Evolutionary conservation across 495 filamentous ascomycete genomes (phyloP), one percentile per base, ranked within the genome.

Genomic region (Friedmanniomyces simplex): DNA sequence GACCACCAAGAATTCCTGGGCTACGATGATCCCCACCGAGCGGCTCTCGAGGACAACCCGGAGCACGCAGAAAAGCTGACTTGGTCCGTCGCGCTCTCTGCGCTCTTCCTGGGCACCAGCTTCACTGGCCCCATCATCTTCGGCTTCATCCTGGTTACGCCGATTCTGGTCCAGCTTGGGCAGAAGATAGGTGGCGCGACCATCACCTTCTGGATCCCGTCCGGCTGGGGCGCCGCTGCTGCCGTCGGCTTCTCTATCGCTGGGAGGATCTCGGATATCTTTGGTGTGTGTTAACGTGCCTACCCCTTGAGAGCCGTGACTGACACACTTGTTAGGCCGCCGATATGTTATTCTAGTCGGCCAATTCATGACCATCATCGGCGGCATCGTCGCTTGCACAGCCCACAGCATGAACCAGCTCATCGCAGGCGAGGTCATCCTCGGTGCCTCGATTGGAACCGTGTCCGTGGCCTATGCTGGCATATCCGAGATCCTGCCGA

Each of bases 31-130:
- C 64, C 64, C 0, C 64, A 66, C 37, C 32, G 39, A 48, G 64
- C 64, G 6, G 62, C 64, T 13, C 55, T 66, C 0, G 64, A 66
- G 55, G 64, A 66, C 57, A 66, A 66, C 45, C 64, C 64, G 0
- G 50, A 55, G 34, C 12, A 64, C 7, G 30, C 61, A 12, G 64
- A 66, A 30, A 66, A 64, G 43, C 54, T 66, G 1, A 66, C 64
- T 1, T 45, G 41, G 36, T 49, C 62, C 16, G 60, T 62, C 18
- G 48, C 55, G 12, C 62, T 77, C 61, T 71, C 73, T 47, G 64
- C 66, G 54, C 69, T 76, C 48, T 69, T 62, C 24, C 26, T 50
- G 22, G 47, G 47, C 10, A 50, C 47, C 4, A n/a, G 12, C 10
- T 50, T 50, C 22, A 13, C 47, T 14, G 47, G 47, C 8, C 47